Conservation (phyloP, 805 yeast genomes). For the Yarrowia sp. region DNA sequence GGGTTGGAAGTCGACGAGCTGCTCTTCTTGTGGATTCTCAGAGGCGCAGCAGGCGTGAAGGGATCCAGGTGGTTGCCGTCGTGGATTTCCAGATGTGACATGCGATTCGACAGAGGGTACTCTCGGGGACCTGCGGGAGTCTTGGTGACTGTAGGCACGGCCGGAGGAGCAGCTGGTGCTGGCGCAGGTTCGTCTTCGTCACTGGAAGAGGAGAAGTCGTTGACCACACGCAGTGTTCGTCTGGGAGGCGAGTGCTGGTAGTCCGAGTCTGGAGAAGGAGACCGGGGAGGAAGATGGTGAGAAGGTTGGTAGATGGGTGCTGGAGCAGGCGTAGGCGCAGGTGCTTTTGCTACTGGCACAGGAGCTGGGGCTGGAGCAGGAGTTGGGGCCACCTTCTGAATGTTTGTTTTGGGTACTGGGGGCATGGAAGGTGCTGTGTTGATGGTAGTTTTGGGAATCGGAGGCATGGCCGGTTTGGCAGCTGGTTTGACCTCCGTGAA, state of each 20-base stretch:
- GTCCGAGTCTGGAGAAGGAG: conserved; percentile 5
- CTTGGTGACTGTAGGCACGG: conserved; percentile 17
- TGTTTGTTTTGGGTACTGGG: conserved; percentile 20
- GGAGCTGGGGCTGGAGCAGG: neutral
- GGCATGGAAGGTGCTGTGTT: conserved; percentile 9
- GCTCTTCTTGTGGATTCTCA: conserved; percentile 30
- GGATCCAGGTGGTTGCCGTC: conserved; percentile 27
- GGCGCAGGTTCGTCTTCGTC: conserved; percentile 28
- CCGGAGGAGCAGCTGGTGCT: neutral
- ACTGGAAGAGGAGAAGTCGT: conserved; percentile 29
- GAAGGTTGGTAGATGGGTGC: conserved; percentile 25
- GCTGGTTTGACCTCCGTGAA: neutral
- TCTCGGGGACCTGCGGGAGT: conserved; percentile 28
- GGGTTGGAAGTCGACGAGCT: conserved; percentile 7
- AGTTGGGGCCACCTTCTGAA: neutral
- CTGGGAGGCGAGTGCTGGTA: conserved; percentile 25
- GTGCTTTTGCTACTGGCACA: neutral
- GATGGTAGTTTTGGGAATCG: neutral
- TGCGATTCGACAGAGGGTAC: conserved; percentile 23
- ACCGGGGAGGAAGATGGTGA: conserved; percentile 18
- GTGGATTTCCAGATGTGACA: conserved; percentile 22
- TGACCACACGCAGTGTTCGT: conserved; percentile 32
- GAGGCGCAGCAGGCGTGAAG: conserved; percentile 22
- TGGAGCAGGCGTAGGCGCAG: neutral
- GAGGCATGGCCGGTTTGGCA: conserved; percentile 17